Base-by-base conservation (phyloP, 2,329 filamentous ascomycete species). In the Diaporthe batatas region DNA sequence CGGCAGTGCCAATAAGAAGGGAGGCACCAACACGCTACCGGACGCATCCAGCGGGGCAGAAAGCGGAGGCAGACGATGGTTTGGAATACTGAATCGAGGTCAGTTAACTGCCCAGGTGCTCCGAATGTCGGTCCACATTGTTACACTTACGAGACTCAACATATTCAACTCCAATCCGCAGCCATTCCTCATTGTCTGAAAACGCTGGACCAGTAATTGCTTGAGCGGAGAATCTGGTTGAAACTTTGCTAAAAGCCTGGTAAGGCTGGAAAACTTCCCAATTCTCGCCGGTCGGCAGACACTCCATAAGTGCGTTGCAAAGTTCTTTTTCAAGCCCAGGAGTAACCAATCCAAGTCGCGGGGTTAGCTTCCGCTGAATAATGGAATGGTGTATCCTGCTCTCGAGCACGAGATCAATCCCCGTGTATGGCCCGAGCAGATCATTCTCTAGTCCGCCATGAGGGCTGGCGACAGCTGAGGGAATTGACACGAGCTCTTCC, bases 1-100 rank as follows among this genome's bases (percentile, higher is more conserved):
- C 29, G 29, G 55, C 55, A 58, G 55, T 58, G n/a, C 55, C 55
- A 58, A 39, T 34, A 58, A 12, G 55, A n/a, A 34, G 55, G 55
- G 0, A 58, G 36, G 7, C 36, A 14, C 32, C 29, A 36, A 23
- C 29, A 58, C 1, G 36, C 32, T 23, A 58, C 11, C 0, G 55
- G 55, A 36, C 55, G 55, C 36, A 16, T 58, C 55, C 55, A 58
- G 16, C 16, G 18, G n/a, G 55, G 32, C 21, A 58, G 36, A 23
- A 58, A 21, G 5, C 55, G 55, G 3, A 58, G 55, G 32, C 29
- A 18, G 8, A 58, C 55, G 14, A 58, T 58, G 1, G 55, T 58
- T 34, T 36, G 32, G 32, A 58, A 58, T 2, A 58, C 55, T 58
- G 55, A 10, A 16, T 10, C 7, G 39, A 58, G 36, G 16, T 6